Evolutionary conservation across 371 early-diverging fungal genomes (phyloP), one percentile per base, ranked within the genome.

Genomic region (Chytridiales sp.): DNA sequence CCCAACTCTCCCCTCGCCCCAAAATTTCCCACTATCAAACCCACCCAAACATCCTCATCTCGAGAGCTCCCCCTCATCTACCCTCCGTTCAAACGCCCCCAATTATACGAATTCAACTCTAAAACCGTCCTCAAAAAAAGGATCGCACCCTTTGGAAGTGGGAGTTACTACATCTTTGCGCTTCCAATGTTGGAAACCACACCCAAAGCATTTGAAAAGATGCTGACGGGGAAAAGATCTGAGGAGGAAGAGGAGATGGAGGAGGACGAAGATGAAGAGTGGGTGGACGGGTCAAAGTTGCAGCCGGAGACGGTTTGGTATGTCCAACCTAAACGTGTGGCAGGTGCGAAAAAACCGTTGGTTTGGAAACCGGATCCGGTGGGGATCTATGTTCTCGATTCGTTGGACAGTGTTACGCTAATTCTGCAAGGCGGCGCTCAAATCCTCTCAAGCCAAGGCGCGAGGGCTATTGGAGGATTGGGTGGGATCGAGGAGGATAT

Each of bases 351-450:
- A 8, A 8, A 44, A 6, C 8, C 34, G 17, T 56, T 31, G 47
- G 46, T 24, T 15, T 21, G n/a, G 36, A 26, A 43, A 34, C 38
- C 24, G 34, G 34, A 36, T 35, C 9, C 30, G 19, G 19, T 24
- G 17, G 35, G 22, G 4, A 21, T n/a, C 21, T 44, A 46, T 21
- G 44, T 35, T 0, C 47, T 56, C 19, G 43, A 56, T 26, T 44
- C 47, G 19, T 31, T 47, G 24, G 57, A 43, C n/a, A 47, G 47
- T 17, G 42, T 27, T 38, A n/a, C n/a, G n/a, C n/a, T n/a, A n/a
- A n/a, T n/a, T n/a, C n/a, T n/a, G n/a, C n/a, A n/a, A n/a, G n/a
- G n/a, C n/a, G n/a, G n/a, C n/a, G n/a, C n/a, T n/a, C n/a, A n/a
- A n/a, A n/a, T n/a, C n/a, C n/a, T n/a, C n/a, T n/a, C n/a, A n/a